phyloP scores from a whole-genome alignment of 2,329 filamentous ascomycete genomes.

The Penicillium sp. region DNA sequence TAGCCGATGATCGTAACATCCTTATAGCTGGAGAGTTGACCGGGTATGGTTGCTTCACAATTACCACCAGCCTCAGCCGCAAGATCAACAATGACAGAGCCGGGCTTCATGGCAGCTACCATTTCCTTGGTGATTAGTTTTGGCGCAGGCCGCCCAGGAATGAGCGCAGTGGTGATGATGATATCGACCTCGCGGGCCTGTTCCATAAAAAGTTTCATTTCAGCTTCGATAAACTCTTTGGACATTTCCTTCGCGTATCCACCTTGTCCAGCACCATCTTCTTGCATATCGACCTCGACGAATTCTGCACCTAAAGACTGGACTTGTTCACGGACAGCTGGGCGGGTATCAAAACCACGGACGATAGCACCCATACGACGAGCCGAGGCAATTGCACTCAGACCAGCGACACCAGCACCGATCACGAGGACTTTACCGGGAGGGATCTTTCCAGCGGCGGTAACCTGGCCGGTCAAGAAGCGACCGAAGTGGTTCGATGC shows the following conservation, averaged over 20 bases:
- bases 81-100: slow-evolving; percentile 81
- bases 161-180: slow-evolving; percentile 86
- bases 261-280: slow-evolving; percentile 77
- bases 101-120: slow-evolving; percentile 81
- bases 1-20: slow-evolving; percentile 85
- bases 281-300: slow-evolving; percentile 76
- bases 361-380: slow-evolving; percentile 84
- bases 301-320: slow-evolving; percentile 88
- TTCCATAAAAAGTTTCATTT: slow-evolving; percentile 88
- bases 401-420: slow-evolving; percentile 79
- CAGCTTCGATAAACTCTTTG: slow-evolving; percentile 84
- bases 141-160: slow-evolving; percentile 76
- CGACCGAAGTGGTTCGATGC: slow-evolving; percentile 85
- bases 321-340: slow-evolving; percentile 83
- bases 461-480: slow-evolving; percentile 84
- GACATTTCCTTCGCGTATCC: slow-evolving; percentile 94
- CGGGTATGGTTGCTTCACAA: slow-evolving; percentile 73
- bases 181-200: slow-evolving; percentile 87
- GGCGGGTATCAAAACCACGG: slow-evolving; percentile 82
- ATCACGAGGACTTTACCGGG: slow-evolving; percentile 88
- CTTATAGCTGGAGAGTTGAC: slow-evolving; percentile 65
- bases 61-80: slow-evolving; percentile 86
- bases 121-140: slow-evolving; percentile 78
- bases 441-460: slow-evolving; percentile 83
- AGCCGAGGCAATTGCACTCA: slow-evolving; percentile 83